Base-by-base conservation (phyloP, 768 basidiomycete genomes). In the Russula earlei region DNA sequence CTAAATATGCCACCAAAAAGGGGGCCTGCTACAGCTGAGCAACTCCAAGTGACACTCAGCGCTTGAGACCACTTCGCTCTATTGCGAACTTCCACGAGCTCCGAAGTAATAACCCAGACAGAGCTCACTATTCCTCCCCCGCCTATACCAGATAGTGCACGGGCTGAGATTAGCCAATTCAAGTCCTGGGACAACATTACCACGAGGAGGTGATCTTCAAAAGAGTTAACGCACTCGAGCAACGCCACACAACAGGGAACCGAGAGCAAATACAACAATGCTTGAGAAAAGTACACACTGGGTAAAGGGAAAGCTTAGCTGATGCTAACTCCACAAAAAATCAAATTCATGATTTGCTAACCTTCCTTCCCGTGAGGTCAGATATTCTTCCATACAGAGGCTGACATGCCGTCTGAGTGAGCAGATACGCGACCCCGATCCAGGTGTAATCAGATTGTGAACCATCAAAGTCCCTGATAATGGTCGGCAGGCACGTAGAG, bases 41-140 rank as follows among this genome's bases (percentile, higher is more conserved):
- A 87, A 58, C 84, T 83, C 89, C 89, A 91, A 36, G 89, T 91
- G 52, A 90, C 67, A 61, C 88, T 90, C 31, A 91, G 75, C 19
- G 87, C 87, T 67, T 87, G 86, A 11, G 86, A 88, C 89, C 87
- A 91, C 67, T 82, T 87, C 47, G 87, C 84, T 55, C 87, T 80
- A 56, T 77, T 72, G 58, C 72, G 74, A 27, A 81, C 76, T 67
- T 84, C 81, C 40, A 91, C 89, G 56, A 92, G 82, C 67, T 92
- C 89, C 60, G 88, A 79, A 43, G 87, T 90, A 56, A 92, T 84
- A 22, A 87, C 81, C 90, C 90, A 91, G 34, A 91, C 88, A 41
- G 85, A 78, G 66, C 81, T 81, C 55, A 91, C 89, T 60, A 92
- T 90, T 9, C 90, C 90, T 34, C 90, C 90, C 15, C 84, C 90